Evolutionary conservation across 768 basidiomycete genomes (phyloP).

Genomic region (Suillus tomentosus): DNA sequence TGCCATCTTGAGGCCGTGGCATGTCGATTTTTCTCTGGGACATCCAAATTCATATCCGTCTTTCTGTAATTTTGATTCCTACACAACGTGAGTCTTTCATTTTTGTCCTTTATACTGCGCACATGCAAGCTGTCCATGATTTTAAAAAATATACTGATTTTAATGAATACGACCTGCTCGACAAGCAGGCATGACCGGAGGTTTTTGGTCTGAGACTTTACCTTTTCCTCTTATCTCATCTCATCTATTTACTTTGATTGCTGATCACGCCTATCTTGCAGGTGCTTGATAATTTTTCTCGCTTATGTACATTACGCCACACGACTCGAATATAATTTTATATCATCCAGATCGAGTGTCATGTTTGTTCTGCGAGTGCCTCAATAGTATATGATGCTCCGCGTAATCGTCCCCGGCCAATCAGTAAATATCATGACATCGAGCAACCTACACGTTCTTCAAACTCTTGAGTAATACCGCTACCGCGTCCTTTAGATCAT

Average conservation of each 20-base stretch:
- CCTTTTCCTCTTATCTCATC: background rate
- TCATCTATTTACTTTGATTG: background rate
- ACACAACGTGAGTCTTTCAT: background rate
- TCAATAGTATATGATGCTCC: background rate
- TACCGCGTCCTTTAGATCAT: too few relatives aligned
- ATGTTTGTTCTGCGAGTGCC: background rate
- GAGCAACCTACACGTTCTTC: too few relatives aligned
- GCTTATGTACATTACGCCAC: background rate
- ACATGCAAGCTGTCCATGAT: conserved; percentile 21
- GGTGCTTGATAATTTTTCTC: background rate
- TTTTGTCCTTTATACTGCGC: background rate
- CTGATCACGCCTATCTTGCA: background rate
- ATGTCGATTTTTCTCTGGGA: conserved; percentile 51
- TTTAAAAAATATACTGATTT: conserved; percentile 30
- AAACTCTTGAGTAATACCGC: too few relatives aligned
- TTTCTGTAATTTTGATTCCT: background rate
- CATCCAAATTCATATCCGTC: conserved; percentile 19
- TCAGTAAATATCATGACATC: background rate
- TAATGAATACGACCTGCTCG: conserved; percentile 34
- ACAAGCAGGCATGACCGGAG: conserved; percentile 21
- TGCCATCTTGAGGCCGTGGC: conserved; percentile 39
- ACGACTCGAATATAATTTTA: background rate
- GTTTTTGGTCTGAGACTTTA: conserved; percentile 14
- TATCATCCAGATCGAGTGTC: background rate
- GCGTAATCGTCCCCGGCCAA: background rate